Conservation (phyloP, 306 rosid species). For the Rosa rugosa region DNA sequence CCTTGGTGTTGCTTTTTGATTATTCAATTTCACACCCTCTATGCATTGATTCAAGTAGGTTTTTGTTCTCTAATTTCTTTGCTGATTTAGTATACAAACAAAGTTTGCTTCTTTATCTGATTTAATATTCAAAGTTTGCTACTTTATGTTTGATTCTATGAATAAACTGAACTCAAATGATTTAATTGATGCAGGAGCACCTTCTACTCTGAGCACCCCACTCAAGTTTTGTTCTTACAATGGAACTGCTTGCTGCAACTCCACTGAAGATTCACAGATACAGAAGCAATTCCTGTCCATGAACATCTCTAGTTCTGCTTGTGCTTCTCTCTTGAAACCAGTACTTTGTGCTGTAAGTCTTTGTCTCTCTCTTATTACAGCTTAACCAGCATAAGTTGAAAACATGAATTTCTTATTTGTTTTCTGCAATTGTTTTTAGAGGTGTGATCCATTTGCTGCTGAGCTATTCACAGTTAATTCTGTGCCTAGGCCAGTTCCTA, state of each 20-base stretch:
- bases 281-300: slow-evolving; percentile 60
- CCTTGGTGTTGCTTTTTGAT: slow-evolving; percentile 53
- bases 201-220: slow-evolving; percentile 47
- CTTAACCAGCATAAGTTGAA: neutral
- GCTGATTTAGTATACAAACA: neutral
- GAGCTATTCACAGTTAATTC: slow-evolving; percentile 59
- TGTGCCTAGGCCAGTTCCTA: slow-evolving; percentile 64
- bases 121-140: slow-evolving; percentile 4
- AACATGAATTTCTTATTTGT: slow-evolving; percentile 15
- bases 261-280: slow-evolving; percentile 61
- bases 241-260: slow-evolving; percentile 81
- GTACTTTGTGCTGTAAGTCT: slow-evolving; percentile 78
- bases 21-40: slow-evolving; percentile 68
- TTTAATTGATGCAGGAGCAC: slow-evolving; percentile 56
- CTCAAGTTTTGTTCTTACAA: slow-evolving; percentile 75
- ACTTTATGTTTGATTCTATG: neutral
- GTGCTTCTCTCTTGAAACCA: slow-evolving; percentile 75
- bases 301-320: slow-evolving; percentile 65
- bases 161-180: neutral
- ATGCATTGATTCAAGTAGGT: slow-evolving; percentile 80
- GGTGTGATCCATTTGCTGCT: slow-evolving; percentile 86
- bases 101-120: slow-evolving; percentile 6
- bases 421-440: slow-evolving; percentile 38
- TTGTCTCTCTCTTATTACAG: neutral
- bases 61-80: slow-evolving; percentile 1